Percentiles rank a stretch among this genome's conserved stretches.
phyloP scores from a whole-genome alignment of 345 rosid genomes.

The Leavenworthia alabamica region DNA sequence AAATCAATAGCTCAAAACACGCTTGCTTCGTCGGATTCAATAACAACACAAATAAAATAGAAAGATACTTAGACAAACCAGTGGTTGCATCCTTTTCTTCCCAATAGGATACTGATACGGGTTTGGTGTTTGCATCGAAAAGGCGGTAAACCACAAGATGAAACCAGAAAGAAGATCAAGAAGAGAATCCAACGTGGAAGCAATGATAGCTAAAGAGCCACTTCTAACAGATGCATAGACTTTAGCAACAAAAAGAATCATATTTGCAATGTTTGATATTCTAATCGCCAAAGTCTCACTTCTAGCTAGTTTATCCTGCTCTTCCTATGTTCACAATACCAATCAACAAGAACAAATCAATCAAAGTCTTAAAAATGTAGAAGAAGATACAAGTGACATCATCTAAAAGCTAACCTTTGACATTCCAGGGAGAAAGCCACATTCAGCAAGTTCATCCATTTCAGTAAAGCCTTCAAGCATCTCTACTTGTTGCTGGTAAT shows the following conservation, averaged over 20 bases:
- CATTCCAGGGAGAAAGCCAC: constrained; percentile 86
- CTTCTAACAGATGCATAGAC: constrained; percentile 86
- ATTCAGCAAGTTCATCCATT: constrained; percentile 92
- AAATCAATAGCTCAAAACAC: neutral
- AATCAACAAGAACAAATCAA: neutral
- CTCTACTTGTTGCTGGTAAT: constrained; percentile 94
- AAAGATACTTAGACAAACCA: constrained; percentile 76
- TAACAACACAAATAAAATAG: too few species aligned
- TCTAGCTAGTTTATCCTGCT: constrained; percentile 69
- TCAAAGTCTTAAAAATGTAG: neutral
- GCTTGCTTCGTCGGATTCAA: too few species aligned
- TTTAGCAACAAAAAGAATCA: constrained; percentile 91
- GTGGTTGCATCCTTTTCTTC: constrained; percentile 95
- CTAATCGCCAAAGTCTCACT: constrained; percentile 92
- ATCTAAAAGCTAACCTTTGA: constrained; percentile 53
- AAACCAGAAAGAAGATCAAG: constrained; percentile 98
- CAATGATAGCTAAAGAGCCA: constrained; percentile 92
- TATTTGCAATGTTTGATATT: constrained; percentile 84
- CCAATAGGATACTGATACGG: constrained; percentile 97
- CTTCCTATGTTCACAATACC: constrained; percentile 53
- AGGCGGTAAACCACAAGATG: constrained; percentile 98
- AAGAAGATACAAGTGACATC: constrained; percentile 11
- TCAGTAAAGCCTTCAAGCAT: constrained; percentile 94
- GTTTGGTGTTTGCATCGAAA: constrained; percentile 93
- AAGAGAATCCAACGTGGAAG: constrained; percentile 95